Base-by-base conservation (phyloP, 257 asterid genomes). In the Leptodermis oblonga region DNA sequence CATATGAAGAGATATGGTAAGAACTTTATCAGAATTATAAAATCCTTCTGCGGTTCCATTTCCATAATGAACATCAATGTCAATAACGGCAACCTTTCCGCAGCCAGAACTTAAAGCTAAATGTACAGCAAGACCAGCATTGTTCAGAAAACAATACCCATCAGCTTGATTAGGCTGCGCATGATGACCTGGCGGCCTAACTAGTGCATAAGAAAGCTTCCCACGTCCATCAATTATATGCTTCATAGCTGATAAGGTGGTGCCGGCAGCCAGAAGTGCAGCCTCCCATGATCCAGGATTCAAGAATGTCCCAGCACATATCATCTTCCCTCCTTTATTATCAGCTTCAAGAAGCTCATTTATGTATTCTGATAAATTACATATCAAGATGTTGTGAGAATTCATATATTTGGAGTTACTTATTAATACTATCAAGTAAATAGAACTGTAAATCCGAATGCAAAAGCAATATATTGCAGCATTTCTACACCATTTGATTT, bases 131-230 rank as follows among this genome's bases (percentile, higher is more conserved):
- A 88, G 87, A 45, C 95, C 92, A 0, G 96, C 96, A 73, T 93
- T 93, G 72, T 93, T 93, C 9, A 93, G 86, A 72, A 93, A 90
- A 76, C 99, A 93, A 65, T 90, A 90, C 12, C 99, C 99, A 69
- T 93, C 96, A 4, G 92, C 99, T 51, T 62, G 96, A 53, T 78
- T 63, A 49, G 99, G 99, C 74, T 90, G 99, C 46, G 99, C 97
- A 62, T 90, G 99, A 81, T 93, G 99, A 52, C 97, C 99, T 2
- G 97, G 99, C 0, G 99, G 99, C 67, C 97, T 79, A 36, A 93
- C 97, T 74, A 93, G 74, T 3, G 99, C 92, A 42, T 88, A 90
- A 0, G 95, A 51, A 17, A 86, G n/a, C 62, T 86, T 86, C 33
- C 84, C 85, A 1, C 54, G 68, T 36, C 88, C 90, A 22, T 88